A percentile compares a stretch with the other conserved stretches of the same genome.
phyloP scores from a whole-genome alignment of 2,329 filamentous ascomycete species.

The Arthrobotrys conoides region DNA sequence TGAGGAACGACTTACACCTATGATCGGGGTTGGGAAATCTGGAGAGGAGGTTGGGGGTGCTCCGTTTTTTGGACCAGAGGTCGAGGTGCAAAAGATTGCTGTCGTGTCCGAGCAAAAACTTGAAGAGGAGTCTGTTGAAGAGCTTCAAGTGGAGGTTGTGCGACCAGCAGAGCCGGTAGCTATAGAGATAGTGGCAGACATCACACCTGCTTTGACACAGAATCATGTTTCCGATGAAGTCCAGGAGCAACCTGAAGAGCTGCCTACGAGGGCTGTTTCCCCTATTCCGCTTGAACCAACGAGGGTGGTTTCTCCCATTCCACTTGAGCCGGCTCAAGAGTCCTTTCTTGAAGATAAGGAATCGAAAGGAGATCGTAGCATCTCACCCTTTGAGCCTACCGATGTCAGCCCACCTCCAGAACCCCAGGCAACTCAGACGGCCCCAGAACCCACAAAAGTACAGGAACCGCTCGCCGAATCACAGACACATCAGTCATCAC shows the following conservation, averaged over 20 bases:
- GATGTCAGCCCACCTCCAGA: not conserved
- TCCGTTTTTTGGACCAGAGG: not conserved
- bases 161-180: not conserved
- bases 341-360: not conserved
- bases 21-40: constrained; percentile 1
- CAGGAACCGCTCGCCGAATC: not conserved
- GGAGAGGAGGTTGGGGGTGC: not conserved
- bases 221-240: not conserved
- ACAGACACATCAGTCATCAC: not conserved
- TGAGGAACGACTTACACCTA: constrained; percentile 34
- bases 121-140: not conserved
- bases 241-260: not conserved
- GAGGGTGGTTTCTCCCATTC: not conserved
- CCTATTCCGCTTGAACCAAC: not conserved
- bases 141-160: not conserved
- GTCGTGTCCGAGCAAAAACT: not conserved
- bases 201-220: not conserved
- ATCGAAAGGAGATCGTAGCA: not conserved
- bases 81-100: not conserved
- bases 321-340: not conserved
- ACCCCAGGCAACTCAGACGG: not conserved
- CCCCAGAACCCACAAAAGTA: not conserved
- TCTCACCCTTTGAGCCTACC: not conserved
- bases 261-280: not conserved
- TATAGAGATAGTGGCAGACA: not conserved